Evolutionary conservation across 345 rosid species (phyloP), one percentile per base, ranked within the genome.

Genomic region (Iberis pinnata): DNA sequence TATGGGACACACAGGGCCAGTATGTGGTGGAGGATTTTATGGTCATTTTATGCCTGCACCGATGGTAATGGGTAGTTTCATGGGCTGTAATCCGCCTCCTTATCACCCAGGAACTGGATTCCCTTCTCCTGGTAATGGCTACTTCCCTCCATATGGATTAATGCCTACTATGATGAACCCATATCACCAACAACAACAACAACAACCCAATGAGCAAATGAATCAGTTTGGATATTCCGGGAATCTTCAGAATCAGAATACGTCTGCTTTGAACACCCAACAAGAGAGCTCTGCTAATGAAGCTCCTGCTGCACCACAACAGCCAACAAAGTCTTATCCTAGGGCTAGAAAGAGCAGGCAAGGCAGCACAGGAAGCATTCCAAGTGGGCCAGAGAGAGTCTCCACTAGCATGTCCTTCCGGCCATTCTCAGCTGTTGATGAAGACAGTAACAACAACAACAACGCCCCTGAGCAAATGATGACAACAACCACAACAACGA

Each of bases 91-190:
- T 61, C 67, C 40, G 26, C 75, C 46, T 33, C 59, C 33, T 10
- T 65, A 50, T 69, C 80, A 64, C 58, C 79, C 78, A 35, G 94
- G 82, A 33, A 53, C 63, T 27, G 84, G 81, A 53, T 68, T 75
- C 67, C 72, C 78, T 47, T 65, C 77, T 13, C 70, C 66, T 44
- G 84, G 74, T 52, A 80, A 78, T 31, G 60, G 74, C 70, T 89
- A 78, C 67, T 85, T 77, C 60, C 87, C 86, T 57, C 76, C 86
- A 4, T 83, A 76, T 56, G 77, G 81, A 38, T 68, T 63, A 3
- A 54, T 79, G 76, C 86, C 81, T 2, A 43, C 69, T 31, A 72
- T 77, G 75, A 71, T 77, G 75, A 73, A 63, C 71, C 60, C 66
- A 14, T 45, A 67, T 69, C 7, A 57, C 83, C 0, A 70, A 75